Conservation (phyloP, 106 monocot genomes). For the Amphibolis antarctica region DNA sequence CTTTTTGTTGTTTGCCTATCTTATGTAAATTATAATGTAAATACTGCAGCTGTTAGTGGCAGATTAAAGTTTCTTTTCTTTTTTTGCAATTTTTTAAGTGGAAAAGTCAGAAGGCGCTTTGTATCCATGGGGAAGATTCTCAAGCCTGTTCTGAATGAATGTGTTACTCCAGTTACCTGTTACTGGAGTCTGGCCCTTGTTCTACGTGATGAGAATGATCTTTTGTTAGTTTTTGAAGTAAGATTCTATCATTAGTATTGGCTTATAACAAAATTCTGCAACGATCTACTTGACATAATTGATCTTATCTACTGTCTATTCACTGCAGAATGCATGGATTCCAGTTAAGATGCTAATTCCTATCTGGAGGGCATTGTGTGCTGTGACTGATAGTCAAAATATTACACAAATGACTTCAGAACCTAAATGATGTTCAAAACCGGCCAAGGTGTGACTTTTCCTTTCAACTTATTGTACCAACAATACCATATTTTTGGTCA, state of each 20-base stretch:
- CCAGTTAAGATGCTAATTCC: conserved; percentile 59
- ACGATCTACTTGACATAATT: not conserved
- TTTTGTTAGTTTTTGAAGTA: conserved; percentile 65
- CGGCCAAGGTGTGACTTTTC: not conserved
- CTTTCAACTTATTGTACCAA: no score
- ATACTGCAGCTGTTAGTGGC: not conserved
- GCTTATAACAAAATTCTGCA: not conserved
- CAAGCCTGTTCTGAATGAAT: conserved; percentile 75
- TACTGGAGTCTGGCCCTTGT: conserved; percentile 77
- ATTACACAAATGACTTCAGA: not conserved
- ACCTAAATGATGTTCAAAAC: not conserved
- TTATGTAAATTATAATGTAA: no score
- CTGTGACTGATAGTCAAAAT: not conserved
- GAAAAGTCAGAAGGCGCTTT: conserved; percentile 44
- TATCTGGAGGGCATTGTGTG: conserved; percentile 63
- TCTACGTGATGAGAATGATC: conserved; percentile 42
- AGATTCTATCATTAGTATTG: not conserved
- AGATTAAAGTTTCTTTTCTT: not conserved
- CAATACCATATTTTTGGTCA: no score
- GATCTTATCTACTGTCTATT: not conserved
- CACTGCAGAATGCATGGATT: conserved; percentile 39
- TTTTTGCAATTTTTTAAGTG: conserved; percentile 24
- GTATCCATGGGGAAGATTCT: conserved; percentile 57
- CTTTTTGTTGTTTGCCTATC: no score
- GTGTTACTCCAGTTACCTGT: conserved; percentile 72